Conservation (phyloP, 2,329 filamentous ascomycete species). For the Helotiales sp. region DNA sequence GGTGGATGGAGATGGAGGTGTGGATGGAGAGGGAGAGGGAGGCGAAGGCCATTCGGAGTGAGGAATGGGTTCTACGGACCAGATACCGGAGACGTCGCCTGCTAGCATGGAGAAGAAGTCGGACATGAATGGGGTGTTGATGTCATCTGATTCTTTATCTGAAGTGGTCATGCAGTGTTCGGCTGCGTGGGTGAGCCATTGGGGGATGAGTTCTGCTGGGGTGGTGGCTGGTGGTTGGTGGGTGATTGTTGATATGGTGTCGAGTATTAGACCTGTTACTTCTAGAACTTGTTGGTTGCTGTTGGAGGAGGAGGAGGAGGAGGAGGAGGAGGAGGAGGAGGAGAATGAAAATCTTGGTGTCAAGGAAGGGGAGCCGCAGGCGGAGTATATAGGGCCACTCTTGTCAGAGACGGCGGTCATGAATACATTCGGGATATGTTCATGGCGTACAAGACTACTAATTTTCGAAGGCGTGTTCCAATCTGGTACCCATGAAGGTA, state of each 20-base stretch:
- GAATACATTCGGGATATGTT: constrained; percentile 8
- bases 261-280: constrained; percentile 6
- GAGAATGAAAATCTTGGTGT: constrained; percentile 3
- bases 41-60: not conserved
- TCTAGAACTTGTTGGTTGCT: no score
- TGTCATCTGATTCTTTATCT: not conserved
- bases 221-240: not conserved
- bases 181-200: constrained; percentile 8
- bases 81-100: constrained; percentile 5
- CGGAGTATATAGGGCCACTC: constrained; percentile 6
- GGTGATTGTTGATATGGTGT: constrained; percentile 2
- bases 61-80: not conserved
- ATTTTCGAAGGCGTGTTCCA: constrained; percentile 11
- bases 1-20: not conserved
- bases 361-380: not conserved
- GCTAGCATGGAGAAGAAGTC: constrained; percentile 9
- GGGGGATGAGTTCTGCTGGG: not conserved
- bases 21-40: not conserved
- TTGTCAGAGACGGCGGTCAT: constrained; percentile 6
- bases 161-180: not conserved
- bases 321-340: not conserved
- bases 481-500: constrained; percentile 12
- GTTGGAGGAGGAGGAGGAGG: no score
- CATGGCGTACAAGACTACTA: constrained; percentile 8
- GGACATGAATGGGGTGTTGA: not conserved